Evolutionary conservation across 208 protist genomes (phyloP).

Genomic region (Leishmania arabica): DNA sequence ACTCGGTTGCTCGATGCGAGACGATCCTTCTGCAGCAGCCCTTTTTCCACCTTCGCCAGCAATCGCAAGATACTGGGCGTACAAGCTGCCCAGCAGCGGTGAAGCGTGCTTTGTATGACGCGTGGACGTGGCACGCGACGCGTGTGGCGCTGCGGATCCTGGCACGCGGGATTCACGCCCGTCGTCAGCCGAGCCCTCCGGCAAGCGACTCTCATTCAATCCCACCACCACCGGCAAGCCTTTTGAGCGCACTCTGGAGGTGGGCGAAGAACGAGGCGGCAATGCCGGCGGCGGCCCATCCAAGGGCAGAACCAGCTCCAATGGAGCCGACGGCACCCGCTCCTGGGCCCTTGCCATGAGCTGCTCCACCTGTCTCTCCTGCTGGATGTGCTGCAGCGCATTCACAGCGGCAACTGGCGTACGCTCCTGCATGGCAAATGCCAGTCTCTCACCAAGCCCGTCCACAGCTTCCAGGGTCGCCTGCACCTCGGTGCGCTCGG

Average conservation of each 20-base stretch:
- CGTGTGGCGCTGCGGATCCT: not conserved
- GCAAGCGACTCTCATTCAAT: conserved; percentile 38
- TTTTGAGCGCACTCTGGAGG: not conserved
- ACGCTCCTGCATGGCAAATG: conserved; percentile 25
- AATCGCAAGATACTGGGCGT: conserved; percentile 44
- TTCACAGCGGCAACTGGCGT: conserved; percentile 39
- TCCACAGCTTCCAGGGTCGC: conserved; percentile 35
- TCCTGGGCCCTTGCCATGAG: conserved; percentile 42
- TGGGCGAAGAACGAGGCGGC: conserved; percentile 2
- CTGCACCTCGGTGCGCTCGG: conserved; percentile 38
- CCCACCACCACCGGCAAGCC: conserved; percentile 19
- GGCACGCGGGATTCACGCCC: not conserved
- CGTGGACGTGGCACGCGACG: not conserved
- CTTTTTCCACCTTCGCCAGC: not conserved
- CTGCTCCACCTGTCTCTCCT: conserved; percentile 52
- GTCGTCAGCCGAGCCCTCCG: not conserved
- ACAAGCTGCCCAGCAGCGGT: conserved; percentile 23
- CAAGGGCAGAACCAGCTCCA: conserved; percentile 49
- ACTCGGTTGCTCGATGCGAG: not conserved
- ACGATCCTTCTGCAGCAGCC: not conserved
- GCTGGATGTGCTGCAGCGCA: conserved; percentile 57
- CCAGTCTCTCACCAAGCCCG: conserved; percentile 33
- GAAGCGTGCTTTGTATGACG: not conserved
- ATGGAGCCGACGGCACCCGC: conserved; percentile 35
- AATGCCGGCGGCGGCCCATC: conserved; percentile 17